Evolutionary conservation across 23 red algal species (phyloP), one percentile per base, ranked within the genome.

Genomic region (Gracilaria gracilis): DNA sequence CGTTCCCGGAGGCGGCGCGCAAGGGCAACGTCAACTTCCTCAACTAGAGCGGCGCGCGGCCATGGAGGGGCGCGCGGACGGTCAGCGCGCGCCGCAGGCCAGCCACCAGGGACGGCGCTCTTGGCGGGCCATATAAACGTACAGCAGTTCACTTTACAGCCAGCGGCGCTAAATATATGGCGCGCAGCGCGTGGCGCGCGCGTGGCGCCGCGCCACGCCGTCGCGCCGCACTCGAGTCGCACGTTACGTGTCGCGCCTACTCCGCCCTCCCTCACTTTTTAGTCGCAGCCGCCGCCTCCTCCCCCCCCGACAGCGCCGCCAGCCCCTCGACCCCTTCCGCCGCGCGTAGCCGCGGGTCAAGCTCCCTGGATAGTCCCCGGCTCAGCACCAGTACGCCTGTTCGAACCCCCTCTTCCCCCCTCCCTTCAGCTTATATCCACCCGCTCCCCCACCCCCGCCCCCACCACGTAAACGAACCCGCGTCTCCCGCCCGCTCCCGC

Each of bases 171-270:
- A 55, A 55, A 55, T 15, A 55, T 55, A 55, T 20, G 51, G 14
- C 14, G 14, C 11, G 51, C 51, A 55, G 51, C 17, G 51, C 51
- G 59, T 25, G 59, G 21, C 16, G 54, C 54, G 23, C 54, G 54
- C 23, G 54, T 58, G 19, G 54, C 54, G 54, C 23, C 7, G 7
- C 54, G 23, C 54, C 64, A 0, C 31, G 32, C 23, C 64, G 72
- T 42, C 72, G 46, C 72, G 28, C 14, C 46, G 14, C 72, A 15
- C 7, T 9, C 72, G 72, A 77, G 27, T 51, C 34, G 39, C 72
- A 39, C 72, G 46, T 77, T 77, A 77, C 72, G 72, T 77, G 72
- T 77, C 31, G 72, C 12, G 21, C 72, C 42, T 24, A 13, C 72
- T n/a, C 7, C 69, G 0, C 69, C 20, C 69, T 20, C 69, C 69